Conservation (phyloP, 192 early-diverging fungal species). For the Entophlyctis luteolus region DNA sequence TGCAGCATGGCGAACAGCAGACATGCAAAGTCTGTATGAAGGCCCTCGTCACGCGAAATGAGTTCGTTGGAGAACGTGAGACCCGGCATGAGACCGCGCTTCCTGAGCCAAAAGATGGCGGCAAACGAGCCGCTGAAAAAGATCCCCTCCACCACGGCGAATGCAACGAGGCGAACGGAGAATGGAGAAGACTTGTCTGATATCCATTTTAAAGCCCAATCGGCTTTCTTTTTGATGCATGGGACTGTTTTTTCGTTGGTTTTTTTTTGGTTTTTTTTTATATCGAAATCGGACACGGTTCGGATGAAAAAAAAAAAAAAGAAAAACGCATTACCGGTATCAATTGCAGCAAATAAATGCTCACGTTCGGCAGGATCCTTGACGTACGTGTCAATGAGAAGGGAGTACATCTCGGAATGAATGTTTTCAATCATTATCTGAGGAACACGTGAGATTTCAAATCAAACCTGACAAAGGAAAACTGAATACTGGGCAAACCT, state of each 20-base stretch:
- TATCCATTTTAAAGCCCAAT: constrained; percentile 96
- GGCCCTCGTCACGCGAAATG: constrained; percentile 94
- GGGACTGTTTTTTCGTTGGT: constrained; percentile 57
- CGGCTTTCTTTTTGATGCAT: constrained; percentile 92
- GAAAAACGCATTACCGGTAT: constrained; percentile 64
- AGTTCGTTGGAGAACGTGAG: constrained; percentile 97
- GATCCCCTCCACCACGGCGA: constrained; percentile 97
- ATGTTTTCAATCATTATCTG: constrained; percentile 96
- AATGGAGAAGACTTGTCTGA: constrained; percentile 72
- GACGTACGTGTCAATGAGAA: constrained; percentile 93
- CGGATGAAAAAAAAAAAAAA: constrained; percentile 2
- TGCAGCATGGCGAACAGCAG: constrained; percentile 80
- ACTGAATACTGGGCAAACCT: constrained; percentile 37
- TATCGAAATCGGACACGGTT: background rate
- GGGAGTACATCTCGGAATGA: constrained; percentile 91
- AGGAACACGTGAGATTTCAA: too few species aligned
- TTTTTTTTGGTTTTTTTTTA: background rate
- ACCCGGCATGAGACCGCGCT: constrained; percentile 96
- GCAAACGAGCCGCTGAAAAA: constrained; percentile 98
- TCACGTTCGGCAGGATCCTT: constrained; percentile 77
- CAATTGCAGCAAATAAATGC: constrained; percentile 88
- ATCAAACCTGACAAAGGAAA: too few species aligned
- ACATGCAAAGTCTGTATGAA: constrained; percentile 97
- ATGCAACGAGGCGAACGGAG: constrained; percentile 88
- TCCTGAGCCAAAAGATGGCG: constrained; percentile 99